Conservation (phyloP, 2,329 filamentous ascomycete species). For the Neopestalotiopsis rosae region DNA sequence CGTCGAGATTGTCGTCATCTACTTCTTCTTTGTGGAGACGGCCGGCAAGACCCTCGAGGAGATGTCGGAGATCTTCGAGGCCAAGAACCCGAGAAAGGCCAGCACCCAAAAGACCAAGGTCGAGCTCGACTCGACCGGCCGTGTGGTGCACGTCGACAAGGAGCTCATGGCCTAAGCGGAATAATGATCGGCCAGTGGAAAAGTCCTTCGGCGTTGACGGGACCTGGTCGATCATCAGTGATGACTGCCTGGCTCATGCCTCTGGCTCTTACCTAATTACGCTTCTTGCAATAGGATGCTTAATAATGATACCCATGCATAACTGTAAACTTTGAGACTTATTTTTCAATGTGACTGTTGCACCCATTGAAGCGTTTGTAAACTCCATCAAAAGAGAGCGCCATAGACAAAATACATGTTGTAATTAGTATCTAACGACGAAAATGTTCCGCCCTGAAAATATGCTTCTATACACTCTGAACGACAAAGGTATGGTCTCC, state of each 20-base stretch:
- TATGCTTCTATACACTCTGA: background rate
- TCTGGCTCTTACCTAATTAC: too few relatives aligned
- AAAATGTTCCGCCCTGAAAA: too few relatives aligned
- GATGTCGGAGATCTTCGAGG: slow-evolving; percentile 34
- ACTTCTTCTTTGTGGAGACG: slow-evolving; percentile 39
- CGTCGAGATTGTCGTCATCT: slow-evolving; percentile 34
- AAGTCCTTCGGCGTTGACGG: background rate
- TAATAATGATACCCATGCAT: too few relatives aligned
- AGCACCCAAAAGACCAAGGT: slow-evolving; percentile 59
- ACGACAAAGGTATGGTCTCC: slow-evolving; percentile 16
- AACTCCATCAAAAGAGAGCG: too few relatives aligned
- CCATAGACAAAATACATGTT: too few relatives aligned
- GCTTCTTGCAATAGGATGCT: too few relatives aligned
- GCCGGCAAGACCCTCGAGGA: slow-evolving; percentile 36
- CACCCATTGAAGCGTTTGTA: too few relatives aligned
- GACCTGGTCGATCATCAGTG: too few relatives aligned
- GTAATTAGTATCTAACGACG: too few relatives aligned
- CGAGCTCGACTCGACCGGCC: slow-evolving; percentile 43
- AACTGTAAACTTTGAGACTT: too few relatives aligned
- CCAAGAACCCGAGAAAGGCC: slow-evolving; percentile 32
- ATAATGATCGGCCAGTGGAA: background rate
- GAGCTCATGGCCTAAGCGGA: background rate
- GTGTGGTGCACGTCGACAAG: slow-evolving; percentile 28
- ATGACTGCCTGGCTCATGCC: too few relatives aligned
- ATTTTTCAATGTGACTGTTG: too few relatives aligned